phyloP scores from a whole-genome alignment of 2,329 filamentous ascomycete genomes.

The Diaporthe amygdali region DNA sequence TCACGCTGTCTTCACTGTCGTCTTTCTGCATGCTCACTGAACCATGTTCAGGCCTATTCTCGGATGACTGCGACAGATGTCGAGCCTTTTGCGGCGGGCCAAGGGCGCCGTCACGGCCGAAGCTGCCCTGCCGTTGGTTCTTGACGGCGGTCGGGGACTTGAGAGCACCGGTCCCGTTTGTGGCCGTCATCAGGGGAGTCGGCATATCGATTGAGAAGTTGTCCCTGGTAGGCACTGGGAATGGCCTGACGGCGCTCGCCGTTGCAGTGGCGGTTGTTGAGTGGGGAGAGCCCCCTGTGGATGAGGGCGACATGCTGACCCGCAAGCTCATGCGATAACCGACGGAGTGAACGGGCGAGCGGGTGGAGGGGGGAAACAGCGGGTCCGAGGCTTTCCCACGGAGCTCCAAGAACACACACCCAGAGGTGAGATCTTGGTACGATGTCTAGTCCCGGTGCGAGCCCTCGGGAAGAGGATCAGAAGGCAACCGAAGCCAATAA shows the following conservation, averaged over 20 bases:
- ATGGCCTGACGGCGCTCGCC: slow-evolving; percentile 45
- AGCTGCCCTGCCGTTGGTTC: slow-evolving; percentile 51
- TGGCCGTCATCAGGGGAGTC: slow-evolving; percentile 47
- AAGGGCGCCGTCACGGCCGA: slow-evolving; percentile 61
- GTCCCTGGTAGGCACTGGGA: slow-evolving; percentile 51
- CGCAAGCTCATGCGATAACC: slow-evolving; percentile 27
- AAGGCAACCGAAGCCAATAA: background rate
- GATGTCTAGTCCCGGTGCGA: background rate
- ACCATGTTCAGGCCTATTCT: slow-evolving; percentile 48
- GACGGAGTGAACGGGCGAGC: slow-evolving; percentile 31
- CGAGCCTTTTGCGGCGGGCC: slow-evolving; percentile 58
- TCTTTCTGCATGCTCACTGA: slow-evolving; percentile 52
- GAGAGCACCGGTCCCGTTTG: slow-evolving; percentile 38
- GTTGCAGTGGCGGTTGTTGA: slow-evolving; percentile 42
- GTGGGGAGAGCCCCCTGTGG: slow-evolving; percentile 57
- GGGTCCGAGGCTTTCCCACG: slow-evolving; percentile 8
- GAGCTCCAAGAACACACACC: background rate
- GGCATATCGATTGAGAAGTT: slow-evolving; percentile 55
- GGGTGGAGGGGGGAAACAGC: slow-evolving; percentile 25
- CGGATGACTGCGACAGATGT: slow-evolving; percentile 61
- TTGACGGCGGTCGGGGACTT: slow-evolving; percentile 59
- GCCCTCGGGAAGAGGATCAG: background rate
- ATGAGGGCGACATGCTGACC: slow-evolving; percentile 54
- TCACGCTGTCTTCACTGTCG: slow-evolving; percentile 58
- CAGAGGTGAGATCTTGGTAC: background rate